A percentile compares a stretch with the other conserved stretches of the same genome.
These are phyloP conservation scores for Paramecium octaurelia DNA, from an alignment of 73 alveolate species.

Conservation along the genomic window DNA sequence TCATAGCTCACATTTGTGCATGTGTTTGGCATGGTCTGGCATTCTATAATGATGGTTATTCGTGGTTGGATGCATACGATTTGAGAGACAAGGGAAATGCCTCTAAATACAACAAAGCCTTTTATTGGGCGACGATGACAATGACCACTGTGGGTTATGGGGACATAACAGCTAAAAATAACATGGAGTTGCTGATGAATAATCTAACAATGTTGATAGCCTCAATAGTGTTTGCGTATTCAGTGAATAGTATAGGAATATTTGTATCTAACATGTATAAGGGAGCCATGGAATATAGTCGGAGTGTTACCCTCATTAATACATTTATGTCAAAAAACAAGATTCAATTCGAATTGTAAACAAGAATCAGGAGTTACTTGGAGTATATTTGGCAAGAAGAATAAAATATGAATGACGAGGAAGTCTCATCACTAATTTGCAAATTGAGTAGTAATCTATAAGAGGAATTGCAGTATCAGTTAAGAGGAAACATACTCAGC, in stretches of 20 bases:
- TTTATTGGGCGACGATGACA: slow-evolving; percentile 89
- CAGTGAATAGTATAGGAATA: slow-evolving; percentile 83
- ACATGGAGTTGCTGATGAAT: slow-evolving; percentile 69
- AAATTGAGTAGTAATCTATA: slow-evolving; percentile 69
- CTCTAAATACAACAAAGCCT: slow-evolving; percentile 64
- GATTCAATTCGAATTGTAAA: slow-evolving; percentile 72
- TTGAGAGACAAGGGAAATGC: background rate
- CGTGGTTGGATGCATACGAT: slow-evolving; percentile 1
- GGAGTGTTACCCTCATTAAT: slow-evolving; percentile 74
- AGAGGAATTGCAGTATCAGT: slow-evolving; percentile 66
- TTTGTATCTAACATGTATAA: slow-evolving; percentile 68
- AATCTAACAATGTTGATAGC: slow-evolving; percentile 76
- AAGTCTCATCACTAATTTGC: slow-evolving; percentile 69
- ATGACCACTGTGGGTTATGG: slow-evolving; percentile 95
- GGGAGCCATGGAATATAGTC: slow-evolving; percentile 70
- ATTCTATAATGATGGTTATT: background rate
- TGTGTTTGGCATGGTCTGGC: slow-evolving; percentile 47
- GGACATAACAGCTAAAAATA: slow-evolving; percentile 77
- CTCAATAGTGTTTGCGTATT: slow-evolving; percentile 84
- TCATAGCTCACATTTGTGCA: slow-evolving; percentile 46
- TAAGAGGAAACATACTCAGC: slow-evolving; percentile 72
- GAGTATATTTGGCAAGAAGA: slow-evolving; percentile 78
- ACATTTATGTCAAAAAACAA: slow-evolving; percentile 72
- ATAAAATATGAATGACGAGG: slow-evolving; percentile 74
- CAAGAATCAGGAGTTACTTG: slow-evolving; percentile 75